Conservation (phyloP, 1,284 basidiomycete genomes). For the Trametes sp. region DNA sequence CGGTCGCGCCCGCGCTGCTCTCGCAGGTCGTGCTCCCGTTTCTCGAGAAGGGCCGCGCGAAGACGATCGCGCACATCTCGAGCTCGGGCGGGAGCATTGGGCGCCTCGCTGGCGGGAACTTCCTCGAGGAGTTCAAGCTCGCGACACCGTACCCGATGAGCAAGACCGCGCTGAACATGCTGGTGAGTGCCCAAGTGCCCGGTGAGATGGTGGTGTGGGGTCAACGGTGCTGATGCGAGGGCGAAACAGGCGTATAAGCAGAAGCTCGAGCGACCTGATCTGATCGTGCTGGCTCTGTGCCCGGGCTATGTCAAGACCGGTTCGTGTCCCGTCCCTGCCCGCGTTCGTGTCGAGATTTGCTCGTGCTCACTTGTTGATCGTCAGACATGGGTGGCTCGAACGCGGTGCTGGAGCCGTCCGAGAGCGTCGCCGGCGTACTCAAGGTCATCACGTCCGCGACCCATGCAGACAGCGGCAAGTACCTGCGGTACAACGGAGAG, state of each 20-base stretch:
- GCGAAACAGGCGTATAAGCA: slow-evolving; percentile 42
- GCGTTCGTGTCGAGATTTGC: background rate
- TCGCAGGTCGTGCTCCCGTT: slow-evolving; percentile 41
- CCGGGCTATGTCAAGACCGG: slow-evolving; percentile 45
- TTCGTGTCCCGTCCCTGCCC: slow-evolving; percentile 8
- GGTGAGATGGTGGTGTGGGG: too few relatives aligned
- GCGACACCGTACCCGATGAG: slow-evolving; percentile 38
- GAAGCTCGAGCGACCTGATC: slow-evolving; percentile 34
- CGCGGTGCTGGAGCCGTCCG: slow-evolving; percentile 38
- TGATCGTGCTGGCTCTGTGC: slow-evolving; percentile 37
- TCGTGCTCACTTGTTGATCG: too few relatives aligned
- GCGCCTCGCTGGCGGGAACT: too few relatives aligned
- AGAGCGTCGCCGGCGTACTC: slow-evolving; percentile 38
- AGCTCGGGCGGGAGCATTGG: too few relatives aligned
- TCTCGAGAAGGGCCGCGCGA: slow-evolving; percentile 43
- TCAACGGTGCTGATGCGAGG: background rate
- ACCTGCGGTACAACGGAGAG: slow-evolving; percentile 15
- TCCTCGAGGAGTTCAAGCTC: background rate
- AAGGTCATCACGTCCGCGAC: slow-evolving; percentile 32
- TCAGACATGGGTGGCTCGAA: slow-evolving; percentile 38
- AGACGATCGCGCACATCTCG: slow-evolving; percentile 46
- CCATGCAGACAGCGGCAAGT: slow-evolving; percentile 24
- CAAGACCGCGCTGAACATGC: slow-evolving; percentile 42
- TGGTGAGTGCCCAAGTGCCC: slow-evolving; percentile 28
- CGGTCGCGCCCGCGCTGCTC: slow-evolving; percentile 44